Conservation (phyloP, 2,329 filamentous ascomycete species). For the Colletotrichum plurivorum region DNA sequence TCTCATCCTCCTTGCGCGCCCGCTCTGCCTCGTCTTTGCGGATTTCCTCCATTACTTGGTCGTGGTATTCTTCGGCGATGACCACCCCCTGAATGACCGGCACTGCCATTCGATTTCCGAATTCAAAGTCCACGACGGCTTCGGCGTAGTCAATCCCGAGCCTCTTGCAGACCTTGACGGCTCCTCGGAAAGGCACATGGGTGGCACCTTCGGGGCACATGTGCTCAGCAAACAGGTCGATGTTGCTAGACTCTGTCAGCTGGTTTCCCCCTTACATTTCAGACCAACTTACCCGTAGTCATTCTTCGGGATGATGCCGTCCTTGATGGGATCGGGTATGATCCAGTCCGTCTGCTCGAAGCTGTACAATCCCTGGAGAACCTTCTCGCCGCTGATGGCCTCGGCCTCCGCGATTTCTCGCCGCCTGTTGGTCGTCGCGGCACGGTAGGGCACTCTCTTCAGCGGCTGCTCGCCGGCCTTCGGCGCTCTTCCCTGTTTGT, state of each 20-base stretch:
- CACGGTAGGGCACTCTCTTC: conserved; percentile 91
- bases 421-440: conserved; percentile 88
- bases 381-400: conserved; percentile 83
- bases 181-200: conserved; percentile 85
- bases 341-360: conserved; percentile 94
- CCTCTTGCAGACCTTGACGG: conserved; percentile 84
- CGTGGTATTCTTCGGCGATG: conserved; percentile 84
- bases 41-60: conserved; percentile 82
- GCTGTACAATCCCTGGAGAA: conserved; percentile 88
- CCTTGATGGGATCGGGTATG: conserved; percentile 86
- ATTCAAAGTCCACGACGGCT: conserved; percentile 96
- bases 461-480: conserved; percentile 79
- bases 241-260: conserved; percentile 70
- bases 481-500: conserved; percentile 91
- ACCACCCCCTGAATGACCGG: conserved; percentile 94
- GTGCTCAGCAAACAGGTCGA: conserved; percentile 92
- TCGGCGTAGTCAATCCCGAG: conserved; percentile 92
- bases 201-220: conserved; percentile 89
- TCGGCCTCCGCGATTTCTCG: conserved; percentile 91
- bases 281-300: conserved; percentile 74
- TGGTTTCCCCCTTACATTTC: neutral
- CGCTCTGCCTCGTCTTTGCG: conserved; percentile 82
- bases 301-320: conserved; percentile 94
- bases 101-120: conserved; percentile 93
- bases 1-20: conserved; percentile 84